These are phyloP conservation scores for Rhynchosporium secalis DNA, from an alignment of 2,329 filamentous ascomycete genomes.

Conservation along the genomic window DNA sequence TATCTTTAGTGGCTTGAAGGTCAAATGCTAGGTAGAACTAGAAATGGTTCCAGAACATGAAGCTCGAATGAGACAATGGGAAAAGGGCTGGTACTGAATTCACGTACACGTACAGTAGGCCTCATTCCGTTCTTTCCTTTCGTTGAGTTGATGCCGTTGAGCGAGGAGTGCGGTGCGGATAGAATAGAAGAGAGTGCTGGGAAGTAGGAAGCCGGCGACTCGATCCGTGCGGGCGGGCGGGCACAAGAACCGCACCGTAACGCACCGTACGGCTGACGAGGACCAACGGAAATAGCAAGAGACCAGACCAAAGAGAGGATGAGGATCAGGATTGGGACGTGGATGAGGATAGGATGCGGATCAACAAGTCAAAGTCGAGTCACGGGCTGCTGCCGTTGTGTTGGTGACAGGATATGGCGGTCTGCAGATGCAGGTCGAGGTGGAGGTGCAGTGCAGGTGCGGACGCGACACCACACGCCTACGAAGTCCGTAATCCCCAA, in stretches of 20 bases:
- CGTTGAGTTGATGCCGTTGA: too few species aligned
- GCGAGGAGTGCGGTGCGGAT: too few species aligned
- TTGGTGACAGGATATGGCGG: neutral
- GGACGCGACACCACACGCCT: too few species aligned
- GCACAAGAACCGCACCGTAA: too few species aligned
- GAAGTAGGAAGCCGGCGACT: too few species aligned
- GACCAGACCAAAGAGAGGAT: neutral
- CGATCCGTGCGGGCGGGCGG: too few species aligned
- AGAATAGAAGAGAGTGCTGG: too few species aligned
- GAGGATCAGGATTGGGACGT: neutral
- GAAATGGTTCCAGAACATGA: neutral
- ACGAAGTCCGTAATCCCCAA: too few species aligned
- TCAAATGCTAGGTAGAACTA: neutral
- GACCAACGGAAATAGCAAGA: neutral
- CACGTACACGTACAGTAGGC: too few species aligned
- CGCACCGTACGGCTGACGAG: neutral
- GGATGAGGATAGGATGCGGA: neutral
- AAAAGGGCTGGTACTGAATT: too few species aligned
- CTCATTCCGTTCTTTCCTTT: too few species aligned
- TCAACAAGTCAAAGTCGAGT: slow-evolving; percentile 2
- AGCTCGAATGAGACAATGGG: too few species aligned
- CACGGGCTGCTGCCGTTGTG: neutral
- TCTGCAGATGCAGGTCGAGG: neutral
- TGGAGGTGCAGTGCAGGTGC: neutral
- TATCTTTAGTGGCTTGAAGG: neutral